Evolutionary conservation across 495 filamentous ascomycete genomes (phyloP), one percentile per base, ranked within the genome.

Genomic region (Podospora anserina): DNA sequence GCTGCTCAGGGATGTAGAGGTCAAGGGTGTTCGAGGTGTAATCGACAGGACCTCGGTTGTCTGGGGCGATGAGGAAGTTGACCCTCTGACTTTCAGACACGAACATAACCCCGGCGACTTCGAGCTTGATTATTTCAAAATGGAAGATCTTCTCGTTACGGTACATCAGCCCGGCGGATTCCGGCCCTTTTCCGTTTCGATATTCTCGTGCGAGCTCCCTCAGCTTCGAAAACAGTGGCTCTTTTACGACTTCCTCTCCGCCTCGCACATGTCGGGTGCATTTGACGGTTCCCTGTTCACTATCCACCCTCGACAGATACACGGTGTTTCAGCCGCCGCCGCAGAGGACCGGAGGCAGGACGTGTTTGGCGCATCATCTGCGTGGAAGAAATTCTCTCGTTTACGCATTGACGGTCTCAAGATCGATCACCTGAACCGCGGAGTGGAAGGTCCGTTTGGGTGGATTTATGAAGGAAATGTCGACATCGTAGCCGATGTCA

Each of bases 381-480:
- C 85, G 0, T 99, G 93, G 93, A 96, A 97, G 82, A 97, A 97
- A 75, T 92, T 95, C 66, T 95, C 88, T 73, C 85, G 95, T 62
- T 85, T 97, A 32, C 87, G 95, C 18, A 95, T 99, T 69, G 95
- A 97, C 74, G 93, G 91, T 9, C 84, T 99, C 5, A 96, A 91
- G 73, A 96, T 99, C 65, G 94, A 97, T 74, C 95, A 99, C 77
- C 83, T 99, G 3, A 99, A 99, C 74, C 90, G 93, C 44, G 94
- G 95, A 34, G 90, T 97, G 5, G 88, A 95, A 69, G 96, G 95
- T 0, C 95, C 94, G 0, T 98, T 99, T 76, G 94, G 92, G 0
- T 99, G 95, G 95, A 99, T 99, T 54, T 89, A 94, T 73, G 91
- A 96, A 78, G 95, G 95, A 7, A 94, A 91, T 64, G 95, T 99